Evolutionary conservation across 2,329 filamentous ascomycete species (phyloP).

Genomic region (Aspergillus terreus): DNA sequence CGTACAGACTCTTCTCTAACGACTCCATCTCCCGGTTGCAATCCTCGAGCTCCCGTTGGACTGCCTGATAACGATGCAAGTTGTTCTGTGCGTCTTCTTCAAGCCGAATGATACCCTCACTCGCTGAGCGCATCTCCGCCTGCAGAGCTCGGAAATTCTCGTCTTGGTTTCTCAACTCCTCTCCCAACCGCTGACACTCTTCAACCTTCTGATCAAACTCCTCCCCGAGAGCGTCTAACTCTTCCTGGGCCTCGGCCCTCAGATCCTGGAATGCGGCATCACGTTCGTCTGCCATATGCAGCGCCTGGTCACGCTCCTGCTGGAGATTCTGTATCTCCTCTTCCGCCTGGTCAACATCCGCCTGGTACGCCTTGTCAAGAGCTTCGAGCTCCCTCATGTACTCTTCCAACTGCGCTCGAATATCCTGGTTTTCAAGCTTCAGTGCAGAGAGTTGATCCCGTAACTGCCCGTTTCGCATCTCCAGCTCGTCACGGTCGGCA

Average conservation of each 20-base stretch:
- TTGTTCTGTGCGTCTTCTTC: slow-evolving; percentile 87
- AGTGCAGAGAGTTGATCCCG: slow-evolving; percentile 83
- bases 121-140: slow-evolving; percentile 88
- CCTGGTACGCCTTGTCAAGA: slow-evolving; percentile 68
- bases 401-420: slow-evolving; percentile 76
- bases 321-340: slow-evolving; percentile 77
- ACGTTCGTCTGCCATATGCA: slow-evolving; percentile 67
- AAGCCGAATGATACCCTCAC: slow-evolving; percentile 76
- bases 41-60: slow-evolving; percentile 78
- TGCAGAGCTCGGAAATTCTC: slow-evolving; percentile 92
- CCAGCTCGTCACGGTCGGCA: slow-evolving; percentile 77
- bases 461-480: slow-evolving; percentile 76
- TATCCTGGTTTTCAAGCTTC: slow-evolving; percentile 84
- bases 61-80: slow-evolving; percentile 70
- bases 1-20: slow-evolving; percentile 76
- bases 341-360: slow-evolving; percentile 74
- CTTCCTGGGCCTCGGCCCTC: slow-evolving; percentile 56
- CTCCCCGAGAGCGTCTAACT: slow-evolving; percentile 55
- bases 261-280: slow-evolving; percentile 51
- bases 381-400: slow-evolving; percentile 76
- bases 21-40: slow-evolving; percentile 83
- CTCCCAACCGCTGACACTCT: slow-evolving; percentile 66
- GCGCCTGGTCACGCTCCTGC: slow-evolving; percentile 78
- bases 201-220: slow-evolving; percentile 70
- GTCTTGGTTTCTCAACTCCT: slow-evolving; percentile 69